These are phyloP conservation scores for Bruguiera hainesii DNA, from an alignment of 441 rosid species.

Conservation along the genomic window DNA sequence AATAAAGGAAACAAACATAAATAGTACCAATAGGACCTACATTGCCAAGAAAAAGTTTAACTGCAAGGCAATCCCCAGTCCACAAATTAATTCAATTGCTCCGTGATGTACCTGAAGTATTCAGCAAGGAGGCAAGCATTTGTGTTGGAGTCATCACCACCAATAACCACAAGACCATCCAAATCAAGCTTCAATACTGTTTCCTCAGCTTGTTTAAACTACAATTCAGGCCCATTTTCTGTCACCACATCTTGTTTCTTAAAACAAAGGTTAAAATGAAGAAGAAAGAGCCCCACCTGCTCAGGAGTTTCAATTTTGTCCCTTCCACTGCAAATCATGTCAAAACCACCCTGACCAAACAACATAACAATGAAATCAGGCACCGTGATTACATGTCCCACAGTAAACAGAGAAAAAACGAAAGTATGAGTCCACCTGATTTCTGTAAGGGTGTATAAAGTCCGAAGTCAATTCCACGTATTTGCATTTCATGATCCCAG, in stretches of 20 bases:
- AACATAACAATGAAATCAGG: too few relatives aligned
- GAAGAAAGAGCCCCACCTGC: conserved; percentile 50
- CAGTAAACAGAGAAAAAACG: not conserved
- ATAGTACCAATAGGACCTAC: not conserved
- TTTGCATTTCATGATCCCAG: conserved; percentile 97
- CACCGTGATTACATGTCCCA: too few relatives aligned
- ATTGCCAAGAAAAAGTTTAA: too few relatives aligned
- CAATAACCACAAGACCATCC: conserved; percentile 94
- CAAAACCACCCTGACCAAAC: conserved; percentile 84
- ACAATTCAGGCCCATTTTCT: conserved; percentile 24
- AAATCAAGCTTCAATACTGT: conserved; percentile 79
- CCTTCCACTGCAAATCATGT: conserved; percentile 99
- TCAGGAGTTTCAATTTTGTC: conserved; percentile 99
- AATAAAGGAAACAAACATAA: conserved; percentile 1
- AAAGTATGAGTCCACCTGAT: conserved; percentile 52
- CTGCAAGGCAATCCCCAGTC: too few relatives aligned
- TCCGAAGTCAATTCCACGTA: conserved; percentile 75
- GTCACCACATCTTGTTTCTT: conserved; percentile 1
- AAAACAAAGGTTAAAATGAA: not conserved
- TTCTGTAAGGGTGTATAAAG: conserved; percentile 75
- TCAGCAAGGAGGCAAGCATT: conserved; percentile 99
- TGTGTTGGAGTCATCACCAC: conserved; percentile 99
- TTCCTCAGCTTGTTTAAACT: conserved; percentile 99
- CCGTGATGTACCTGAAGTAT: conserved; percentile 61
- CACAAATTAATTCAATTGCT: too few relatives aligned